Evolutionary conservation across 805 yeast species (phyloP).

Genomic region (Nakazawaea pomicola): DNA sequence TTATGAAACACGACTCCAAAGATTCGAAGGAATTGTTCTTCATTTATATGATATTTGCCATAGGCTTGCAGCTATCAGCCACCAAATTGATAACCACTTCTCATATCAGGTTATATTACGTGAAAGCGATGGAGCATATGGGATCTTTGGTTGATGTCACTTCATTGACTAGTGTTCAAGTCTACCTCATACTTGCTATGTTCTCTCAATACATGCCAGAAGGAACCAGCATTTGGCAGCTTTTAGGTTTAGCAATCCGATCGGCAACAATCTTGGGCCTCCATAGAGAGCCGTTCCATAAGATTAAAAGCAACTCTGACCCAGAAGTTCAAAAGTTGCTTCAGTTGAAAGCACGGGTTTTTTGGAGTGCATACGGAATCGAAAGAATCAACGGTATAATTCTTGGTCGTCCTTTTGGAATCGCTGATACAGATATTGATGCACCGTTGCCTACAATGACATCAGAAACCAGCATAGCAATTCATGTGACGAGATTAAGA

Average conservation of each 20-base stretch:
- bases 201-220: slow-evolving; percentile 31
- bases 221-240: slow-evolving; percentile 28
- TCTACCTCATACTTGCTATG: slow-evolving; percentile 24
- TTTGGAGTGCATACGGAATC: slow-evolving; percentile 32
- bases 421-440: slow-evolving; percentile 30
- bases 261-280: slow-evolving; percentile 27
- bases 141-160: slow-evolving; percentile 19
- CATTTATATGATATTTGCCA: slow-evolving; percentile 27
- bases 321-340: slow-evolving; percentile 9
- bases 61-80: slow-evolving; percentile 22
- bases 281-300: slow-evolving; percentile 23
- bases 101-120: slow-evolving; percentile 24
- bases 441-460: slow-evolving; percentile 21
- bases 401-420: slow-evolving; percentile 31
- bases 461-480: slow-evolving; percentile 21
- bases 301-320: slow-evolving; percentile 8
- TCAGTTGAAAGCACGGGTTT: slow-evolving; percentile 24
- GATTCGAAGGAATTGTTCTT: slow-evolving; percentile 21
- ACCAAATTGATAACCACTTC: slow-evolving; percentile 10
- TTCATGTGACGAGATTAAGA: slow-evolving; percentile 27
- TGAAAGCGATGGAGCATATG: slow-evolving; percentile 25
- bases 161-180: slow-evolving; percentile 26
- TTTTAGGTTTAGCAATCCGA: slow-evolving; percentile 27
- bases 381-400: slow-evolving; percentile 30
- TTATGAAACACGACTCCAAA: slow-evolving; percentile 16